Percentiles rank a stretch among this genome's conserved stretches.
phyloP scores from a whole-genome alignment of 2,329 filamentous ascomycete species.

The Talaromyces funiculosus region DNA sequence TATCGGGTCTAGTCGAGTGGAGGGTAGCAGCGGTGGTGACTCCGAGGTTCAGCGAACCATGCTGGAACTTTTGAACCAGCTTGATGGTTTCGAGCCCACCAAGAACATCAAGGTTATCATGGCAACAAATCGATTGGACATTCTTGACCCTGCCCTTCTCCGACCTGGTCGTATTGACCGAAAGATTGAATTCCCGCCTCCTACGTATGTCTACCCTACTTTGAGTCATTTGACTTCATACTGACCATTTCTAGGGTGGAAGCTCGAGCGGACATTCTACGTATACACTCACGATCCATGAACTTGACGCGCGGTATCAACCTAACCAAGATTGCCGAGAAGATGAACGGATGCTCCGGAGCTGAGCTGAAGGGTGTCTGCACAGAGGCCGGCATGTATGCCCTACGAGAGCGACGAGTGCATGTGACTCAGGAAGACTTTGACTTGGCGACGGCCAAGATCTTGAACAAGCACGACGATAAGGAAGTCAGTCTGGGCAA shows the following conservation, averaged over 20 bases:
- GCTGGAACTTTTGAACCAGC: constrained; percentile 95
- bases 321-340: constrained; percentile 96
- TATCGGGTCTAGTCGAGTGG: constrained; percentile 93
- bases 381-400: constrained; percentile 98
- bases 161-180: constrained; percentile 96
- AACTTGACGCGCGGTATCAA: constrained; percentile 97
- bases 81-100: constrained; percentile 96
- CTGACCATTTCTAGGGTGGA: constrained; percentile 55
- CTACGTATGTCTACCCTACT: constrained; percentile 51
- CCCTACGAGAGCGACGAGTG: constrained; percentile 86
- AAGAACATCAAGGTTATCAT: constrained; percentile 99
- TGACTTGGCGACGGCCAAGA: constrained; percentile 96
- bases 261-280: constrained; percentile 91
- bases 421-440: constrained; percentile 99
- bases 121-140: constrained; percentile 97
- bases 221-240: constrained; percentile 17
- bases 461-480: constrained; percentile 98
- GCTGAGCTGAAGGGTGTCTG: constrained; percentile 98
- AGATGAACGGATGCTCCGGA: constrained; percentile 99
- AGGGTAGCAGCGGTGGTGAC: constrained; percentile 90
- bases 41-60: constrained; percentile 98
- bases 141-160: constrained; percentile 88
- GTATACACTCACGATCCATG: constrained; percentile 97
- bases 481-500: constrained; percentile 91
- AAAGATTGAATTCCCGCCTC: constrained; percentile 98